Percentiles rank a stretch among this genome's conserved stretches.
These are phyloP conservation scores for Chalciporus pseudorubinellus DNA, from an alignment of 768 basidiomycete species.

Conservation along the genomic window DNA sequence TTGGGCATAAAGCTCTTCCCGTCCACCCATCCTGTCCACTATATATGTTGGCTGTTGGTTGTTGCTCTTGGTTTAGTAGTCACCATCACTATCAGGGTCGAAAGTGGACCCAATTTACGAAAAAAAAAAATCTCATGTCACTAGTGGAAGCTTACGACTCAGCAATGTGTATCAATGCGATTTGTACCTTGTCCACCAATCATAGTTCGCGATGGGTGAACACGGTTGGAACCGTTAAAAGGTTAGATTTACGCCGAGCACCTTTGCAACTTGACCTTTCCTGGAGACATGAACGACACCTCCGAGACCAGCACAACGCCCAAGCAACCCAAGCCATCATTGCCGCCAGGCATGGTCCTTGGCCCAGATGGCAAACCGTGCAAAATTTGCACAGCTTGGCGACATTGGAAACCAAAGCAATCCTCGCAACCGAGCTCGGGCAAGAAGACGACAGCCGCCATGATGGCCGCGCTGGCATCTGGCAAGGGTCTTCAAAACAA, in stretches of 20 bases:
- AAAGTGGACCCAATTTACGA: too few relatives aligned
- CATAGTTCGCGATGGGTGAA: too few relatives aligned
- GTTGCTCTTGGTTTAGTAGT: not conserved
- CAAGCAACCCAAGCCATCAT: conserved; percentile 18
- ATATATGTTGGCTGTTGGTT: not conserved
- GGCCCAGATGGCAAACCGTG: conserved; percentile 95
- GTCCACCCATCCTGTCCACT: not conserved
- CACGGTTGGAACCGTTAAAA: too few relatives aligned
- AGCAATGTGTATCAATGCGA: too few relatives aligned
- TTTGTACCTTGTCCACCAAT: too few relatives aligned
- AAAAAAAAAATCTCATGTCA: too few relatives aligned
- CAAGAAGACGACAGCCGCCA: conserved; percentile 31
- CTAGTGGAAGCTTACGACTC: too few relatives aligned
- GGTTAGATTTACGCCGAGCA: too few relatives aligned
- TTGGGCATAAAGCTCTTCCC: conserved; percentile 65
- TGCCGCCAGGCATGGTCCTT: conserved; percentile 82
- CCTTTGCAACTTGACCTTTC: not conserved
- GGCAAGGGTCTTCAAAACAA: conserved; percentile 29
- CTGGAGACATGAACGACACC: not conserved
- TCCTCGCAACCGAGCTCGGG: conserved; percentile 20
- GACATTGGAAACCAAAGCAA: conserved; percentile 55
- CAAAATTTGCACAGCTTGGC: conserved; percentile 85
- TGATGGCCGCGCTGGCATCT: conserved; percentile 35
- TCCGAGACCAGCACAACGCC: not conserved
- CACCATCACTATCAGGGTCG: too few relatives aligned